phyloP scores from a whole-genome alignment of 768 basidiomycete species.

The Polyporus arcularius region DNA sequence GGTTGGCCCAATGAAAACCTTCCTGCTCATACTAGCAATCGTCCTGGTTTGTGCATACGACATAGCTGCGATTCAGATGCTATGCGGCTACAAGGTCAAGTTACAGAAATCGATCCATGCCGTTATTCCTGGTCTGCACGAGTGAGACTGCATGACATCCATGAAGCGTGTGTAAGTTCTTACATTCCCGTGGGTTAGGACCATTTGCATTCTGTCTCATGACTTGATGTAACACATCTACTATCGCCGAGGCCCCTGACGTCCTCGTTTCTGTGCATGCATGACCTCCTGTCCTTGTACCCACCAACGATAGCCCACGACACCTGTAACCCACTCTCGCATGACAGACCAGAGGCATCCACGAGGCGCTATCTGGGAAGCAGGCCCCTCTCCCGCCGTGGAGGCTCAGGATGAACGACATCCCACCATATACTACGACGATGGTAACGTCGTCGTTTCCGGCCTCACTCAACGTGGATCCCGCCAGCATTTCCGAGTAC shows the following conservation, averaged over 20 bases:
- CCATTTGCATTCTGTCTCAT: background rate
- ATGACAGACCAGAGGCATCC: constrained; percentile 11
- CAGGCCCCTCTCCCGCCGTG: background rate
- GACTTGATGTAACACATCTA: background rate
- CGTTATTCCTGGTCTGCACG: no score
- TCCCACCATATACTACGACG: constrained; percentile 32
- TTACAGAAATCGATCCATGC: no score
- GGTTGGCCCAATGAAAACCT: background rate
- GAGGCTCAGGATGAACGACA: constrained; percentile 17
- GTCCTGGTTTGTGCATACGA: background rate
- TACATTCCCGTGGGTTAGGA: background rate
- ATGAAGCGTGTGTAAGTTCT: no score
- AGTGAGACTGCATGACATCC: no score
- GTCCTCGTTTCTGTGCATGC: background rate
- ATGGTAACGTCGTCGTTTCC: constrained; percentile 35
- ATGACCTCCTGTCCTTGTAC: no score
- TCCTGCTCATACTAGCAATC: background rate
- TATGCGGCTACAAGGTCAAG: no score
- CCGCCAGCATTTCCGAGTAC: constrained; percentile 29
- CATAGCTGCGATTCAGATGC: no score
- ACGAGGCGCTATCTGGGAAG: background rate
- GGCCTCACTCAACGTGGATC: constrained; percentile 18
- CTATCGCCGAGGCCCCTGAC: no score
- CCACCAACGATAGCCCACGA: no score
- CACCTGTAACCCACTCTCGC: no score